Conservation (phyloP, 441 rosid genomes). For the Melastoma candidum region DNA sequence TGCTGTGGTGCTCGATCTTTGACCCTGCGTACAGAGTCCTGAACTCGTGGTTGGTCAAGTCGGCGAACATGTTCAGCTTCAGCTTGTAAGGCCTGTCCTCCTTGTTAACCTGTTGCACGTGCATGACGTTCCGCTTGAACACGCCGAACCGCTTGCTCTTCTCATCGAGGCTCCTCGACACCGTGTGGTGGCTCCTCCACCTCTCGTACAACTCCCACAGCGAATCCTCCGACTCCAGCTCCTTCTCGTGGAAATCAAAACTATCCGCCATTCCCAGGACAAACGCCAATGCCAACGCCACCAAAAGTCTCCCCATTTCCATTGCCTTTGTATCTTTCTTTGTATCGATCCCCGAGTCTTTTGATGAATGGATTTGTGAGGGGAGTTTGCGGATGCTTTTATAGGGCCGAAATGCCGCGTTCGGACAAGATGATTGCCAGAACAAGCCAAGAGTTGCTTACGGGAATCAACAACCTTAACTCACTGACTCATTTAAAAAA, state of each 20-base stretch:
- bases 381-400: background rate
- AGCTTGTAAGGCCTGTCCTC: slow-evolving; percentile 66
- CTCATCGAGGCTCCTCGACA: slow-evolving; percentile 50
- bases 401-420: slow-evolving; percentile 5
- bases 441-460: slow-evolving; percentile 55
- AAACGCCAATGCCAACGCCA: slow-evolving; percentile 23
- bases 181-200: slow-evolving; percentile 80
- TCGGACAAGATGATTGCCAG: slow-evolving; percentile 12
- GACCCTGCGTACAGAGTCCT: slow-evolving; percentile 45
- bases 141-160: slow-evolving; percentile 59
- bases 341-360: background rate
- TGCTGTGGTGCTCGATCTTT: slow-evolving; percentile 57
- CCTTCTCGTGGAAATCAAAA: slow-evolving; percentile 60
- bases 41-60: slow-evolving; percentile 76
- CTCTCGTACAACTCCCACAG: slow-evolving; percentile 69
- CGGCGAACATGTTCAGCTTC: slow-evolving; percentile 80
- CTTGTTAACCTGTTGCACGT: slow-evolving; percentile 62
- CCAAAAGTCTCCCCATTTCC: slow-evolving; percentile 24
- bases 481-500: too few species aligned
- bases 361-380: slow-evolving; percentile 14
- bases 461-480: slow-evolving; percentile 26
- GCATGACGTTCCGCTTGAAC: slow-evolving; percentile 69
- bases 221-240: slow-evolving; percentile 50
- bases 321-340: slow-evolving; percentile 18
- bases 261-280: slow-evolving; percentile 32